Percentiles rank a stretch among this genome's conserved stretches.
phyloP scores from a whole-genome alignment of 257 asterid species.

The Przewalskia tangutica region DNA sequence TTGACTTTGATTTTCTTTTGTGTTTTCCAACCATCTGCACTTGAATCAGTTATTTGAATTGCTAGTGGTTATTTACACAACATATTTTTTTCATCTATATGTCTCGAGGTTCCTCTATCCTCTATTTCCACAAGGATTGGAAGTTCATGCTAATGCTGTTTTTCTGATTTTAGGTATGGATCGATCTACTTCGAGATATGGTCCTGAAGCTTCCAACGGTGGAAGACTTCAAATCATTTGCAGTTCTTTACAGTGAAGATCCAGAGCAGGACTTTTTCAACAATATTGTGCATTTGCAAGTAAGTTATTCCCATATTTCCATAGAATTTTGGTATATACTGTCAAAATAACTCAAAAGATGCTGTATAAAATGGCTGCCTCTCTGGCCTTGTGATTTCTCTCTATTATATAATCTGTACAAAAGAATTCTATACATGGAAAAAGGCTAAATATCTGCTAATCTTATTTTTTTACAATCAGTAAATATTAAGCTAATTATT shows the following conservation, averaged over 20 bases:
- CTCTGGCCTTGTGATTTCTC: too few relatives aligned
- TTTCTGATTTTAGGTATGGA: conserved; percentile 60
- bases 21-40: not conserved
- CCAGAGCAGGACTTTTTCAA: conserved; percentile 86
- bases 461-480: too few relatives aligned
- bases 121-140: not conserved
- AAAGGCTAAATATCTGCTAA: too few relatives aligned
- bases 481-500: too few relatives aligned
- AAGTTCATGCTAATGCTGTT: not conserved
- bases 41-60: not conserved
- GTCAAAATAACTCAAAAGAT: too few relatives aligned
- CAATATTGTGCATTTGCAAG: conserved; percentile 83
- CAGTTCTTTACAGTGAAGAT: conserved; percentile 57
- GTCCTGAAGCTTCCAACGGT: conserved; percentile 68
- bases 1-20: not conserved
- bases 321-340: not conserved
- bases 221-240: conserved; percentile 52
- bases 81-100: not conserved
- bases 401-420: too few relatives aligned
- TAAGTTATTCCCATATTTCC: conserved; percentile 11
- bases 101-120: not conserved
- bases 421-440: too few relatives aligned
- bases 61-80: not conserved
- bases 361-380: too few relatives aligned
- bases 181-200: conserved; percentile 81